Conservation (phyloP, 768 basidiomycete genomes). For the Phaffia tasmanica region DNA sequence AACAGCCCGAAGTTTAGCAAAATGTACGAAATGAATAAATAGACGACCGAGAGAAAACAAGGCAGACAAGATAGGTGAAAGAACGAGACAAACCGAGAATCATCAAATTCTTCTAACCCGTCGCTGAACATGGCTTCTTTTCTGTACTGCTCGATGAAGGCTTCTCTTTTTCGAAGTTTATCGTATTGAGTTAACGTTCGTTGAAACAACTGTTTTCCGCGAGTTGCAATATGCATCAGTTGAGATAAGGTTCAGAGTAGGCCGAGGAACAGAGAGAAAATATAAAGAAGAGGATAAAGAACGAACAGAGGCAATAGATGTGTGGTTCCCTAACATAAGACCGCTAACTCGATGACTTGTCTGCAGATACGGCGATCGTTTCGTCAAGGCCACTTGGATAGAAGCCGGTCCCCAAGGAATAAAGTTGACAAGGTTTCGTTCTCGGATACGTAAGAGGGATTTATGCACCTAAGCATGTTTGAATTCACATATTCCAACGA, state of each 20-base stretch:
- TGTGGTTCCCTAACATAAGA: slow-evolving; percentile 97
- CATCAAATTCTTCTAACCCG: slow-evolving; percentile 89
- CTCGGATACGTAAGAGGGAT: slow-evolving; percentile 88
- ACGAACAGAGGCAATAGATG: slow-evolving; percentile 88
- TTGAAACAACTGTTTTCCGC: slow-evolving; percentile 63
- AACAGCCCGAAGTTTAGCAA: slow-evolving; percentile 29
- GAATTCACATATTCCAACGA: not conserved
- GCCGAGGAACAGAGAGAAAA: not conserved
- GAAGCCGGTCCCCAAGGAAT: slow-evolving; percentile 99
- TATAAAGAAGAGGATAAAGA: slow-evolving; percentile 12
- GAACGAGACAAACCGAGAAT: slow-evolving; percentile 60
- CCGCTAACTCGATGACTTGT: slow-evolving; percentile 92
- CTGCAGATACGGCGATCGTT: slow-evolving; percentile 69
- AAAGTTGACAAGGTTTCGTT: slow-evolving; percentile 91
- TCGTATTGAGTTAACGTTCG: slow-evolving; percentile 95
- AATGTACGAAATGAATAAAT: slow-evolving; percentile 26
- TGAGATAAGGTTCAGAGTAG: not conserved
- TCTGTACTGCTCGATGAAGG: slow-evolving; percentile 95
- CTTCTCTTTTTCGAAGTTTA: slow-evolving; percentile 69
- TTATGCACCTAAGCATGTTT: slow-evolving; percentile 66
- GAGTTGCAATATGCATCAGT: not conserved
- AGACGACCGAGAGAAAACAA: not conserved
- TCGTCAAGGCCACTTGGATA: slow-evolving; percentile 87
- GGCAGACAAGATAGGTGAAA: not conserved
- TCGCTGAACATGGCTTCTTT: slow-evolving; percentile 92